Conservation (phyloP, 2,329 filamentous ascomycete genomes). For the Aspergillus brunneoviolaceus region DNA sequence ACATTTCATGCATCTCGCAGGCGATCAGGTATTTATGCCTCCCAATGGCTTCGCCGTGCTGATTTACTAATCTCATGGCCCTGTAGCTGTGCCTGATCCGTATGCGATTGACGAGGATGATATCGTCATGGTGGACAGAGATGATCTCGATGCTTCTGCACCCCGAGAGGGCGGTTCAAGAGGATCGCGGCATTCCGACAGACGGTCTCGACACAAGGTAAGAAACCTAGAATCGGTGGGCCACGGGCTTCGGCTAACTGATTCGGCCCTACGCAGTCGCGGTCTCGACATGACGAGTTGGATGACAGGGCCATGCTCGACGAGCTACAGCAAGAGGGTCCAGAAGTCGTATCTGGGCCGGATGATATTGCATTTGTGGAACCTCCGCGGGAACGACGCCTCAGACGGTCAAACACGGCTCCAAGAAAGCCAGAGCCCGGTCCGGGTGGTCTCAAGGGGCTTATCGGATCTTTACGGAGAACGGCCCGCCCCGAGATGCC, state of each 20-base stretch:
- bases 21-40: conserved; percentile 31
- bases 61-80: neutral
- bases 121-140: conserved; percentile 58
- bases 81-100: conserved; percentile 50
- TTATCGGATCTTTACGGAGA: conserved; percentile 56
- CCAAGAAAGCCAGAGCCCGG: conserved; percentile 58
- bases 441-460: conserved; percentile 55
- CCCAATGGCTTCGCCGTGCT: conserved; percentile 1
- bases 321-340: conserved; percentile 46
- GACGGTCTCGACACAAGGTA: conserved; percentile 42
- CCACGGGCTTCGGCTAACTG: neutral
- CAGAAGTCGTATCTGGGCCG: conserved; percentile 46
- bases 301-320: conserved; percentile 59
- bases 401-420: conserved; percentile 62
- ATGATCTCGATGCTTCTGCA: conserved; percentile 34
- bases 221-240: neutral
- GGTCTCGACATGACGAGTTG: conserved; percentile 32
- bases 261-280: conserved; percentile 28
- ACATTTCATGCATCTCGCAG: conserved; percentile 56
- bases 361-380: conserved; percentile 56
- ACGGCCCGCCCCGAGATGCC: conserved; percentile 33
- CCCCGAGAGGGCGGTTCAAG: conserved; percentile 30
- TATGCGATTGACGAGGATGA: conserved; percentile 67
- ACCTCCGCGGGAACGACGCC: conserved; percentile 50
- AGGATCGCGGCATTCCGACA: conserved; percentile 33